Conservation (phyloP, 805 yeast genomes). For the Wickerhamomyces bisporus region DNA sequence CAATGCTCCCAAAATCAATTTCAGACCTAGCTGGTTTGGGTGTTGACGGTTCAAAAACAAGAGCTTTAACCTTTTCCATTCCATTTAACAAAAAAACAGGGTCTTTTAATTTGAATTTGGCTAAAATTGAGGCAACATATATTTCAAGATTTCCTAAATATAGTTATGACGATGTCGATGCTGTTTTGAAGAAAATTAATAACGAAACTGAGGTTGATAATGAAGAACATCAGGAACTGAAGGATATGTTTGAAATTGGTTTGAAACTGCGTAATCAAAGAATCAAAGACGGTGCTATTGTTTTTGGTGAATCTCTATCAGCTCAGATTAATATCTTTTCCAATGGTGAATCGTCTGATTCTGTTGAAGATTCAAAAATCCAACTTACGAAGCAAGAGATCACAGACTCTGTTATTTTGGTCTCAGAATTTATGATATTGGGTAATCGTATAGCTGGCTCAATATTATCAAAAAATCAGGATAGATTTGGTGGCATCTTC, state of each 20-base stretch:
- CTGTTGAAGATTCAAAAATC: conserved; percentile 13
- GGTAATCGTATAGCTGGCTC: conserved; percentile 62
- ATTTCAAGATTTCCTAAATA: conserved; percentile 44
- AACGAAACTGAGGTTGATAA: not conserved
- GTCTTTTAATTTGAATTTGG: conserved; percentile 18
- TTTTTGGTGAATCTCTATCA: conserved; percentile 32
- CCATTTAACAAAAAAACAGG: conserved; percentile 24
- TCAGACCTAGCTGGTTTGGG: conserved; percentile 51
- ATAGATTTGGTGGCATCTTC: conserved; percentile 50
- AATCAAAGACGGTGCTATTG: conserved; percentile 35
- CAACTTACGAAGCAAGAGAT: conserved; percentile 21
- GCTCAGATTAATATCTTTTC: conserved; percentile 13
- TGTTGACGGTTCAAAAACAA: conserved; percentile 31
- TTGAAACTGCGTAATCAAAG: conserved; percentile 21
- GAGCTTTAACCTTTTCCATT: conserved; percentile 44
- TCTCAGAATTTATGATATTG: conserved; percentile 78
- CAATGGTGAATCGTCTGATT: conserved; percentile 1
- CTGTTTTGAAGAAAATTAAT: conserved; percentile 30
- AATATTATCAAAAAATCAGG: conserved; percentile 34
- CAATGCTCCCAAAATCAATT: conserved; percentile 65
- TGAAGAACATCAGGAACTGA: conserved; percentile 29
- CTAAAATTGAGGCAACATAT: conserved; percentile 34
- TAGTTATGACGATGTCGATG: conserved; percentile 63
- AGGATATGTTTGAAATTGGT: conserved; percentile 29
- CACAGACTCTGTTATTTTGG: conserved; percentile 55